These are phyloP conservation scores for Galeopsis tetrahit DNA, from an alignment of 257 asterid genomes.

Conservation along the genomic window DNA sequence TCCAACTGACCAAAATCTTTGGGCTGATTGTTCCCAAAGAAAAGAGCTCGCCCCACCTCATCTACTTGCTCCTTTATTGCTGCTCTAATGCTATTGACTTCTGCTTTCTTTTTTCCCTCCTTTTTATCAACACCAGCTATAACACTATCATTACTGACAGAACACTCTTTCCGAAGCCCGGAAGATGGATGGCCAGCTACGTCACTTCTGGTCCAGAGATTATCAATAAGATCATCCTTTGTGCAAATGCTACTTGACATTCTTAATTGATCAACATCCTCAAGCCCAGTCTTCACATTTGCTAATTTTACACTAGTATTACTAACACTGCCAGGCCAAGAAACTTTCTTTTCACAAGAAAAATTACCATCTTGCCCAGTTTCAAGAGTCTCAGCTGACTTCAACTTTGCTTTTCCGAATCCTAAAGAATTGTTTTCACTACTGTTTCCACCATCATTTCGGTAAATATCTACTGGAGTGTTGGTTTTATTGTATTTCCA, in stretches of 20 bases:
- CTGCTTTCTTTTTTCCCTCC: slow-evolving; percentile 67
- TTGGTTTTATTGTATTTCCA: slow-evolving; percentile 57
- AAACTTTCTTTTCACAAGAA: slow-evolving; percentile 57
- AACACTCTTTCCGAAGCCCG: slow-evolving; percentile 66
- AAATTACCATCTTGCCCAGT: slow-evolving; percentile 49
- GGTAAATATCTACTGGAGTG: slow-evolving; percentile 50
- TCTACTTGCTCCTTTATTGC: slow-evolving; percentile 84
- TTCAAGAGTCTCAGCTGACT: slow-evolving; percentile 48
- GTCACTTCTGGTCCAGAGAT: slow-evolving; percentile 58
- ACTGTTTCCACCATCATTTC: slow-evolving; percentile 47
- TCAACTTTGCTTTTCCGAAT: slow-evolving; percentile 51
- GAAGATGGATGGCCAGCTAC: slow-evolving; percentile 50
- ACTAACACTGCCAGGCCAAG: slow-evolving; percentile 63
- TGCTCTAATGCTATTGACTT: slow-evolving; percentile 55
- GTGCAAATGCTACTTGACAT: slow-evolving; percentile 44
- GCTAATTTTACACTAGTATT: slow-evolving; percentile 43
- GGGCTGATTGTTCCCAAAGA: slow-evolving; percentile 66
- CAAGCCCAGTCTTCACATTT: slow-evolving; percentile 55
- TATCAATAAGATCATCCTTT: slow-evolving; percentile 51
- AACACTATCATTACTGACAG: slow-evolving; percentile 57
- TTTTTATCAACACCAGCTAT: slow-evolving; percentile 48
- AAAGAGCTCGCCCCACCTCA: slow-evolving; percentile 83
- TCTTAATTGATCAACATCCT: slow-evolving; percentile 55
- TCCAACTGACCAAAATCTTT: slow-evolving; percentile 57
- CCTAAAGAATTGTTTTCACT: slow-evolving; percentile 49